These are phyloP conservation scores for Fusarium floridanum DNA, from an alignment of 2,329 filamentous ascomycete species.

Conservation along the genomic window DNA sequence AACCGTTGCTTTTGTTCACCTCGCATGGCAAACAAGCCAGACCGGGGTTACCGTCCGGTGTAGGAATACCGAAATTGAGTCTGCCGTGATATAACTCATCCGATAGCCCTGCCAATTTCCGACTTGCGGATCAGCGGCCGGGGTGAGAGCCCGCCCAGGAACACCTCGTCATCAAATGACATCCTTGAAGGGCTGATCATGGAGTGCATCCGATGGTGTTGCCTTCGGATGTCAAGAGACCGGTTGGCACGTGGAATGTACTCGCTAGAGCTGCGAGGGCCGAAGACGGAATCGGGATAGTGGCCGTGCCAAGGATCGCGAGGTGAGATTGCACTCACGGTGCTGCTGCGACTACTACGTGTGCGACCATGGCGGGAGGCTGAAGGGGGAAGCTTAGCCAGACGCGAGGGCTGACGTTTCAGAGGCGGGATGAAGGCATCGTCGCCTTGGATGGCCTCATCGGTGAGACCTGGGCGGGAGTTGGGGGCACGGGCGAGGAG, in stretches of 20 bases:
- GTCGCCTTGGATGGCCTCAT: slow-evolving; percentile 71
- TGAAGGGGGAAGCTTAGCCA: slow-evolving; percentile 63
- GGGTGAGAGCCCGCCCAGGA: slow-evolving; percentile 62
- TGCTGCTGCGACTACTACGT: slow-evolving; percentile 61
- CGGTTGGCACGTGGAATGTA: slow-evolving; percentile 42
- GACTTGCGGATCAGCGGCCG: slow-evolving; percentile 60
- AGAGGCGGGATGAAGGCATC: slow-evolving; percentile 68
- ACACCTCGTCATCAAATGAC: slow-evolving; percentile 61
- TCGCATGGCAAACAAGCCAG: slow-evolving; percentile 27
- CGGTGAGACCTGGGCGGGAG: slow-evolving; percentile 71
- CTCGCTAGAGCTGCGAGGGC: slow-evolving; percentile 52
- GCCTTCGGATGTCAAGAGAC: slow-evolving; percentile 43
- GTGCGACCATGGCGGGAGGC: slow-evolving; percentile 54
- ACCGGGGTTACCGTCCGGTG: slow-evolving; percentile 20
- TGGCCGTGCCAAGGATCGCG: slow-evolving; percentile 57
- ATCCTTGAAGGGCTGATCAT: slow-evolving; percentile 57
- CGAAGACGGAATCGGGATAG: slow-evolving; percentile 48
- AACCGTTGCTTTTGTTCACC: slow-evolving; percentile 29
- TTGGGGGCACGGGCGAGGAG: slow-evolving; percentile 72
- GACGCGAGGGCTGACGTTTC: slow-evolving; percentile 66
- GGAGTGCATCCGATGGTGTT: slow-evolving; percentile 53
- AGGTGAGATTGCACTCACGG: slow-evolving; percentile 56
- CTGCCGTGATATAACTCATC: slow-evolving; percentile 53
- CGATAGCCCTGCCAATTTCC: slow-evolving; percentile 67
- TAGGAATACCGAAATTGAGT: slow-evolving; percentile 19